Conservation (phyloP, 2,329 filamentous ascomycete species). For the Apiospora koreana region DNA sequence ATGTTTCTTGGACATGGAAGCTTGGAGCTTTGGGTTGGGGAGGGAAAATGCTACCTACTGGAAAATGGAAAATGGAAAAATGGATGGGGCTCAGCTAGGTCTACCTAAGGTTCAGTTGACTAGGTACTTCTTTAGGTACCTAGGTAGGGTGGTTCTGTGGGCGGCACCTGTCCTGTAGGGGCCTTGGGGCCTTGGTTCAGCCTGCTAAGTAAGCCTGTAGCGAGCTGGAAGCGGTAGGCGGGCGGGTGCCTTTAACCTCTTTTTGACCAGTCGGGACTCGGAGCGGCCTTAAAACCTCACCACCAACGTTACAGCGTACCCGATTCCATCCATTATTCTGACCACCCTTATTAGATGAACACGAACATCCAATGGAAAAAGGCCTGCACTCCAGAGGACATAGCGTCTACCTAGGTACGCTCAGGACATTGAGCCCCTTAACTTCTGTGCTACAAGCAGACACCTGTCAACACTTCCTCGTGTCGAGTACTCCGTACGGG, state of each 20-base stretch:
- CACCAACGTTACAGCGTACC: background rate
- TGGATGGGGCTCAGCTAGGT: background rate
- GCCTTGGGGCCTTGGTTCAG: background rate
- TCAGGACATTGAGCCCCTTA: too few species aligned
- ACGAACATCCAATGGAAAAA: background rate
- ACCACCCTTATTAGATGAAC: background rate
- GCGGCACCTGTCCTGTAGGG: background rate
- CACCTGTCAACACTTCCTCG: background rate
- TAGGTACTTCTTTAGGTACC: background rate
- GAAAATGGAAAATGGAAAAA: too few species aligned
- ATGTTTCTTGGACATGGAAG: background rate
- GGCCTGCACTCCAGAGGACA: background rate
- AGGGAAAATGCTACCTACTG: background rate
- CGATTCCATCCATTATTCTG: background rate
- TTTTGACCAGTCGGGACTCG: constrained; percentile 2
- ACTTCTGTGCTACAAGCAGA: background rate
- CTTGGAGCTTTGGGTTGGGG: too few species aligned
- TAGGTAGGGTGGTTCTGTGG: background rate
- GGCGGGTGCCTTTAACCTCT: background rate
- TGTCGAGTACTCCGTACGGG: background rate
- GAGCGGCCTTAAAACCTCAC: constrained; percentile 4
- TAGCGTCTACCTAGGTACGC: background rate
- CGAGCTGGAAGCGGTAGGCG: background rate
- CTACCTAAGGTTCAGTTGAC: background rate
- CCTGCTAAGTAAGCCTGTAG: background rate